phyloP scores from a whole-genome alignment of 2,329 filamentous ascomycete species.

The Colletotrichum liaoningense region DNA sequence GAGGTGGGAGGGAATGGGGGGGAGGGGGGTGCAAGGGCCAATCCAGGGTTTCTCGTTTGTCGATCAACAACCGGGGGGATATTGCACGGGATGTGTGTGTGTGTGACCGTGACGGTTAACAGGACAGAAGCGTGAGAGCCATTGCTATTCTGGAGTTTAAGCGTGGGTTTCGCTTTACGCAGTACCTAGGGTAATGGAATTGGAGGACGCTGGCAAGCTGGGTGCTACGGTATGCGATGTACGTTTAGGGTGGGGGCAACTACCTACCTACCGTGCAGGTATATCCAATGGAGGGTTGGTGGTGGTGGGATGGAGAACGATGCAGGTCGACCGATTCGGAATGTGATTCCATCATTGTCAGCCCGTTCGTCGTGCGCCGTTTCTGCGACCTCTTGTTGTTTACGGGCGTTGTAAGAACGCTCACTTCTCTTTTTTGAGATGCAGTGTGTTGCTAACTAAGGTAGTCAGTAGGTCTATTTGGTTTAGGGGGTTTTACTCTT shows the following conservation, averaged over 20 bases:
- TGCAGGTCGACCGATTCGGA: conserved; percentile 14
- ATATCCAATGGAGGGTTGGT: not conserved
- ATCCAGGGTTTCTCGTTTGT: not conserved
- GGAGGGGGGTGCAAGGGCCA: not conserved
- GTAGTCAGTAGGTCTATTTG: not conserved
- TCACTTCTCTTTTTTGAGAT: not conserved
- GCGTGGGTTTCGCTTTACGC: not conserved
- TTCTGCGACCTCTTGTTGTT: not conserved
- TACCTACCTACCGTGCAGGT: not conserved
- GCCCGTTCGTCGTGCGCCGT: too few relatives aligned
- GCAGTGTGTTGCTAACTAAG: not conserved
- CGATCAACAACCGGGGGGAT: not conserved
- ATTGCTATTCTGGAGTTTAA: not conserved
- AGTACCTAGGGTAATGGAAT: too few relatives aligned
- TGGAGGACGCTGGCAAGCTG: too few relatives aligned
- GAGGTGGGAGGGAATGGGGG: too few relatives aligned
- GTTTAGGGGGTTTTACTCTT: not conserved
- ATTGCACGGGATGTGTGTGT: not conserved
- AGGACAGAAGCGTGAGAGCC: too few relatives aligned
- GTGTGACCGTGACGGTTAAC: not conserved
- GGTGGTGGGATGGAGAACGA: not conserved
- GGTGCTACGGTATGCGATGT: too few relatives aligned
- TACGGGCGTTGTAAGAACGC: not conserved
- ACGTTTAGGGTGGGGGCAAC: not conserved
- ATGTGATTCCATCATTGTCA: not conserved